phyloP scores from a whole-genome alignment of 75 land plant genomes.

The Picea sitchensis region DNA sequence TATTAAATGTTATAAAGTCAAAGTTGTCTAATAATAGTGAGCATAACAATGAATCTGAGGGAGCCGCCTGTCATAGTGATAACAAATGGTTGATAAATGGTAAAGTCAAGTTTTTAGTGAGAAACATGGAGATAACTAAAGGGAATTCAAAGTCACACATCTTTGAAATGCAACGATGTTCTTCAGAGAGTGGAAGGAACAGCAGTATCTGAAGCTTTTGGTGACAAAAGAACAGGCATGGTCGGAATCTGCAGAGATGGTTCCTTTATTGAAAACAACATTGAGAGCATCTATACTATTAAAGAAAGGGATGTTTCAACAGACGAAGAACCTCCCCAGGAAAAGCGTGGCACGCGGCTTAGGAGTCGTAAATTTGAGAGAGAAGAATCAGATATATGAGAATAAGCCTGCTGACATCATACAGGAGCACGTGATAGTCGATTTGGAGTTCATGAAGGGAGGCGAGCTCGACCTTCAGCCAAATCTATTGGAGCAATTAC shows the following conservation, averaged over 20 bases:
- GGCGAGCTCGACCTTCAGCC: too few species aligned
- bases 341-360: slow-evolving; percentile 80
- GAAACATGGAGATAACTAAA: neutral
- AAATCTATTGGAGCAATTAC: too few species aligned
- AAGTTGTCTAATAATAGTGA: neutral
- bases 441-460: too few species aligned
- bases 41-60: slow-evolving; percentile 11
- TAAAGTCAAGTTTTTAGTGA: neutral
- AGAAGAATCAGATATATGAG: slow-evolving; percentile 43
- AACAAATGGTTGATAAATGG: slow-evolving; percentile 4
- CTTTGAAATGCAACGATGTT: neutral
- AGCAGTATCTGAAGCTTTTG: neutral
- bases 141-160: neutral
- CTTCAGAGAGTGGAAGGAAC: neutral
- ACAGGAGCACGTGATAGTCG: too few species aligned
- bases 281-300: slow-evolving; percentile 15
- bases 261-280: slow-evolving; percentile 2
- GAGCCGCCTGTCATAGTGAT: slow-evolving; percentile 9
- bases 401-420: too few species aligned
- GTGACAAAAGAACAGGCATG: neutral
- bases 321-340: slow-evolving; percentile 68
- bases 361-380: slow-evolving; percentile 75
- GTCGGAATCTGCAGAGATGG: neutral
- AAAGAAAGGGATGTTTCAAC: slow-evolving; percentile 33
- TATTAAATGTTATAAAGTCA: slow-evolving; percentile 38